Conservation (phyloP, 2,329 filamentous ascomycete genomes). For the Pseudogymnoascus sp. region DNA sequence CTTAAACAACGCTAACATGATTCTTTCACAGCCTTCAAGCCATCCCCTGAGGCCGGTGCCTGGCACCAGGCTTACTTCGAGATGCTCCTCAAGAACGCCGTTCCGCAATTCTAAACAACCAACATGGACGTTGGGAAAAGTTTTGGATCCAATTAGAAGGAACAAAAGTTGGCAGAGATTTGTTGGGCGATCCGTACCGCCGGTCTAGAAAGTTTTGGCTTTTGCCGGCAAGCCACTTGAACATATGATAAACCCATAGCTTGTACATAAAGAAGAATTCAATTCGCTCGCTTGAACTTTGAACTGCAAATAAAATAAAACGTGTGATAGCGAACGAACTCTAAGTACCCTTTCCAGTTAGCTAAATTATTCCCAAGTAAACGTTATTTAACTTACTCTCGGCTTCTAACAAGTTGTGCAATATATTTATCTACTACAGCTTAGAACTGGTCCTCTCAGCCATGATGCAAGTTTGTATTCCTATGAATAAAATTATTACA, state of each 20-base stretch:
- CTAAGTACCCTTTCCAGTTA: too few relatives aligned
- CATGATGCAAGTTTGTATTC: too few relatives aligned
- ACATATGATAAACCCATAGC: constrained; percentile 9
- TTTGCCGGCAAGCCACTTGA: constrained; percentile 2
- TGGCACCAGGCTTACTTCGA: constrained; percentile 42
- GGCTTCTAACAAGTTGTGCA: not conserved
- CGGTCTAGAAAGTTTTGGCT: not conserved
- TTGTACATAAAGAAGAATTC: constrained; percentile 9
- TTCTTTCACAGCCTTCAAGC: constrained; percentile 29
- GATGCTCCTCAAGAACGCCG: constrained; percentile 36
- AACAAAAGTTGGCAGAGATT: constrained; percentile 8
- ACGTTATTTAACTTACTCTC: too few relatives aligned
- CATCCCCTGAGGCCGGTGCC: constrained; percentile 35
- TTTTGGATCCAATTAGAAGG: constrained; percentile 4
- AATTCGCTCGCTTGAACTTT: not conserved
- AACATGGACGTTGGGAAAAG: constrained; percentile 3
- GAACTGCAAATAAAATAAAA: not conserved
- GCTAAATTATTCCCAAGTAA: too few relatives aligned
- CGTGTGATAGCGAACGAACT: not conserved
- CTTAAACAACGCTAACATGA: not conserved
- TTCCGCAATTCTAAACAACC: constrained; percentile 18
- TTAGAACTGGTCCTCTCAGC: too few relatives aligned
- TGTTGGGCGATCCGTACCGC: not conserved
- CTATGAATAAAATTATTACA: not conserved
- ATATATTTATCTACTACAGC: too few relatives aligned